Percentiles rank a stretch among this genome's conserved stretches.
Evolutionary conservation across 768 basidiomycete species (phyloP).

Genomic region (Hygrophoropsis aurantiaca): DNA sequence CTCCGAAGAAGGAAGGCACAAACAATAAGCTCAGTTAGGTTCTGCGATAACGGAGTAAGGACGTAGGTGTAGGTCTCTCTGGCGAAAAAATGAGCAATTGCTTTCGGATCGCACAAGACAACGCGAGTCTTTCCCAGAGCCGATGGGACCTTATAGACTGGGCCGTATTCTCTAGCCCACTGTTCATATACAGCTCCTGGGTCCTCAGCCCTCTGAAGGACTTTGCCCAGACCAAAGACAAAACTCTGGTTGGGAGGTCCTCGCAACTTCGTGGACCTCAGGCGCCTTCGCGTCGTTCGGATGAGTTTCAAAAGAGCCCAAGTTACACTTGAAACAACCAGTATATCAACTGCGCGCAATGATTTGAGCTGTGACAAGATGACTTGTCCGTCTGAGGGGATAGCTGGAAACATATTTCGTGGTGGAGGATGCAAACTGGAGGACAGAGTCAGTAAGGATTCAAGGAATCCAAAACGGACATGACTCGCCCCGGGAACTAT

Average conservation of each 20-base stretch:
- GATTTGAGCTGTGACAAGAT: no score
- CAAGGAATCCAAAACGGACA: no score
- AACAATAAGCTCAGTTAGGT: constrained; percentile 26
- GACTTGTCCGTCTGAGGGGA: no score
- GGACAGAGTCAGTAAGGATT: no score
- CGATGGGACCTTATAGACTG: constrained; percentile 13
- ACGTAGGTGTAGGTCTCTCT: constrained; percentile 49
- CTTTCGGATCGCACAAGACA: constrained; percentile 43
- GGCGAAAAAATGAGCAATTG: constrained; percentile 47
- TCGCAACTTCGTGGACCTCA: constrained; percentile 12
- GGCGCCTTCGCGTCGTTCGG: no score
- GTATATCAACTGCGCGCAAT: no score
- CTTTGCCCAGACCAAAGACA: constrained; percentile 15
- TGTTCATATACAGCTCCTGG: constrained; percentile 14
- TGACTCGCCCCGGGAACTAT: no score
- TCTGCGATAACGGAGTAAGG: constrained; percentile 33
- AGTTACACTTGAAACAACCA: no score
- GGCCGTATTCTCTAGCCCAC: constrained; percentile 21
- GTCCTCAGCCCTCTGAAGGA: neutral
- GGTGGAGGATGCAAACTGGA: no score
- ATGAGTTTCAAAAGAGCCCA: no score
- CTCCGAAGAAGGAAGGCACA: no score
- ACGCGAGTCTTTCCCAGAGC: constrained; percentile 10
- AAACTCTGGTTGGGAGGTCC: constrained; percentile 18
- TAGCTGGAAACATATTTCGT: no score